A percentile compares a stretch with the other conserved stretches of the same genome.
These are phyloP conservation scores for Cryptomeria japonica DNA, from an alignment of 75 land plant genomes.

Conservation along the genomic window DNA sequence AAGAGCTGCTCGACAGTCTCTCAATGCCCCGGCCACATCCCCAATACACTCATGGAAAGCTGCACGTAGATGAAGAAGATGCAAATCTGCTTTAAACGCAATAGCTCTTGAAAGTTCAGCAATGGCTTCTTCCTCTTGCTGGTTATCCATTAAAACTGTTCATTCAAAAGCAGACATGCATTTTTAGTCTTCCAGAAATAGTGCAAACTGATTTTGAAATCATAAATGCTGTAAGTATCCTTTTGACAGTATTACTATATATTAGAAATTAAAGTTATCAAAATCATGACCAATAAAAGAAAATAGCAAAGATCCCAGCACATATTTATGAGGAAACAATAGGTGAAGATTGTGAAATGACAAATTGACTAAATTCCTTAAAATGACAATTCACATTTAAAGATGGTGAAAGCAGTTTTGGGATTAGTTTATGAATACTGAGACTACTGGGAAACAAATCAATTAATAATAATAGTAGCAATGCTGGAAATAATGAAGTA, in stretches of 20 bases:
- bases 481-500: background rate
- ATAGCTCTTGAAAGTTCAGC: conserved; percentile 88
- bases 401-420: background rate
- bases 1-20: conserved; percentile 95
- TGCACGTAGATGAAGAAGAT: conserved; percentile 85
- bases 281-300: background rate
- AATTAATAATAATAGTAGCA: background rate
- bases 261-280: background rate
- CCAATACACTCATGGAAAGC: conserved; percentile 90
- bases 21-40: conserved; percentile 64
- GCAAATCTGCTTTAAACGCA: conserved; percentile 93
- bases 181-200: background rate
- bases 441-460: background rate
- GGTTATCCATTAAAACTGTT: conserved; percentile 88
- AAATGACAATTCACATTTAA: background rate
- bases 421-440: background rate
- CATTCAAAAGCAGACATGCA: background rate
- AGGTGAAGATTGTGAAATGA: background rate
- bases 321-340: background rate
- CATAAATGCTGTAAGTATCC: background rate
- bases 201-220: background rate
- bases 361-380: background rate
- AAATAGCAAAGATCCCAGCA: background rate
- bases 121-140: conserved; percentile 87
- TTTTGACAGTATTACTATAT: background rate